Evolutionary conservation across 352 stramenopile species (phyloP), one percentile per base, ranked within the genome.

Genomic region (Globisporangium ultimum): DNA sequence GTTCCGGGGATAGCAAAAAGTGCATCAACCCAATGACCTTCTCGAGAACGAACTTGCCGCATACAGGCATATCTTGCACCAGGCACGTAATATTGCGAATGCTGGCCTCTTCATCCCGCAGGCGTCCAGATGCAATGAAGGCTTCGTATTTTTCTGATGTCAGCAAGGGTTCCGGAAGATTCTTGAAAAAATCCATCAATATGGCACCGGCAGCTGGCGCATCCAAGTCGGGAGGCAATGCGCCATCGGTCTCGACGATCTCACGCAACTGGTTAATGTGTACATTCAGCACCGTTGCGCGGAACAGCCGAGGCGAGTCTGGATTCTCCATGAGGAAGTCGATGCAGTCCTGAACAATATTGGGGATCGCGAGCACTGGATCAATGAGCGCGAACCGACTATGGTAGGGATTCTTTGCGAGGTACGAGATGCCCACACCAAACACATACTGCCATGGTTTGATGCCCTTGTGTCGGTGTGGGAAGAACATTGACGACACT

Each of bases 361-460:
- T 94, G 2, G 85, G 85, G 36, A 91, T 73, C 7, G 85, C 71
- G 4, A 94, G 67, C 18, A 82, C 51, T 1, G 85, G 81, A 49
- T 94, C 78, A 58, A 94, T 91, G 46, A 91, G 61, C 24, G 83
- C 85, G 46, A 87, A 93, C 13, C 80, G 77, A 53, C 76, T 88
- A 62, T 94, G 85, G 46, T 89, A 91, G 40, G 85, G 78, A 55
- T 91, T 92, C 57, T 83, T 87, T 46, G 79, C 76, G 17, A 94
- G 66, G n/a, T 87, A 91, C 14, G 70, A 71, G 28, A 94, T 46
- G 41, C 74, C 82, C 24, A 94, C 74, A 21, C 80, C 84, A 48
- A 94, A 94, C 3, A 91, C 81, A 43, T 90, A 80, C 61, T 94
- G 85, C 80, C 82, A 94, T 38, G 82, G 84, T 54, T 92, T 89